Conservation (phyloP, 2,329 filamentous ascomycete genomes). For the Penicillium sp. region DNA sequence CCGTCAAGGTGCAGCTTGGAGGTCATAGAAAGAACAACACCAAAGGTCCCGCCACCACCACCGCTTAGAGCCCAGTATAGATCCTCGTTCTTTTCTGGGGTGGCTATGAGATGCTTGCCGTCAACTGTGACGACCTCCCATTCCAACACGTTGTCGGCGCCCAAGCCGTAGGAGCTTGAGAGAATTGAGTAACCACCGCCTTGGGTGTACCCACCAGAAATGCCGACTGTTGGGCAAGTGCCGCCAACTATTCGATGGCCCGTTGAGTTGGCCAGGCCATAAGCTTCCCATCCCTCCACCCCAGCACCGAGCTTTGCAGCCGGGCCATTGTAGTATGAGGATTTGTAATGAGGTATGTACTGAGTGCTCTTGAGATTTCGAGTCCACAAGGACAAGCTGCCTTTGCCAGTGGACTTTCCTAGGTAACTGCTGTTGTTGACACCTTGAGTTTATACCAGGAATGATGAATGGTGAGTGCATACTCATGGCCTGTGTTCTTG, state of each 20-base stretch:
- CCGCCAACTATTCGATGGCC: not conserved
- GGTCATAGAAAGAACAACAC: too few species aligned
- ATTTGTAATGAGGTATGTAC: too few species aligned
- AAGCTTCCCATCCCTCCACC: not conserved
- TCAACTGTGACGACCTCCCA: constrained; percentile 55
- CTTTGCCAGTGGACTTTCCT: too few species aligned
- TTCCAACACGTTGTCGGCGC: constrained; percentile 55
- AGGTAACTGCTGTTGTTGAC: too few species aligned
- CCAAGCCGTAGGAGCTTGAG: constrained; percentile 49
- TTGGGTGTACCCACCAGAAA: constrained; percentile 45
- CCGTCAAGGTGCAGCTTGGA: too few species aligned
- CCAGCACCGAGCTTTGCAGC: not conserved
- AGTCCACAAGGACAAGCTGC: too few species aligned
- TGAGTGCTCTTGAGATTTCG: too few species aligned
- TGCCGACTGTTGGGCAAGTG: constrained; percentile 45
- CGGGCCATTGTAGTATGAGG: too few species aligned
- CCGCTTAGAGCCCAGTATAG: constrained; percentile 58
- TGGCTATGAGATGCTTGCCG: constrained; percentile 51
- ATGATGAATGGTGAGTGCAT: too few species aligned
- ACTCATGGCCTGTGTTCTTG: constrained; percentile 63
- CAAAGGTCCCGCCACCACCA: constrained; percentile 38
- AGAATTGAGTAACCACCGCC: constrained; percentile 62
- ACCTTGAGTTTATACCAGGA: too few species aligned
- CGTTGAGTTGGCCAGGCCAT: not conserved
- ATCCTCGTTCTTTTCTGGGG: constrained; percentile 48